Conservation (phyloP, 2,329 filamentous ascomycete species). For the Exophiala dermatitidis region DNA sequence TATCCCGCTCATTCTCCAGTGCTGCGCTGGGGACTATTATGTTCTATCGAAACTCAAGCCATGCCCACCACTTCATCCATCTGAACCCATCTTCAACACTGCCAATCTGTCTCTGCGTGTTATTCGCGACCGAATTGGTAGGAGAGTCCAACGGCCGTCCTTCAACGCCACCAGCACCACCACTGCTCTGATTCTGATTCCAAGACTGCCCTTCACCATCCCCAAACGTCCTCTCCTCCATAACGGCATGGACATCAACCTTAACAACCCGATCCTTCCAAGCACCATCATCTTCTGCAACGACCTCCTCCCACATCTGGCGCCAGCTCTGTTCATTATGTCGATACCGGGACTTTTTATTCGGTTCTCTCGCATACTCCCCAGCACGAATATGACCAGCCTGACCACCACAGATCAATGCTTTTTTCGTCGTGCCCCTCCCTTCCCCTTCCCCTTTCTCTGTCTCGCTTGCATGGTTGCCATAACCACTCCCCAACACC, state of each 20-base stretch:
- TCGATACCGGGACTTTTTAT: conserved; percentile 18
- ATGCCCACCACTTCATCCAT: conserved; percentile 25
- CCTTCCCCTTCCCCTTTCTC: not conserved
- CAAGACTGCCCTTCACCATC: not conserved
- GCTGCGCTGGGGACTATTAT: not conserved
- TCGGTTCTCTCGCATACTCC: conserved; percentile 15
- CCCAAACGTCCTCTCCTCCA: conserved; percentile 3
- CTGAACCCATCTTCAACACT: conserved; percentile 15
- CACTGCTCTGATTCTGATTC: not conserved
- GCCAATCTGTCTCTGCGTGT: conserved; percentile 5
- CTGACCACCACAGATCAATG: conserved; percentile 27
- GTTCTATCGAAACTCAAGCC: conserved; percentile 21
- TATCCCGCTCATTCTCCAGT: not conserved
- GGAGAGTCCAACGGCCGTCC: not conserved
- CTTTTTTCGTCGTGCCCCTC: not conserved
- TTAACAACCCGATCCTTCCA: conserved; percentile 21
- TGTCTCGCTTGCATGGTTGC: not conserved
- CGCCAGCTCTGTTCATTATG: conserved; percentile 45
- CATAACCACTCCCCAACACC: not conserved
- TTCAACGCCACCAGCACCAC: not conserved
- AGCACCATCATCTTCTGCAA: conserved; percentile 28
- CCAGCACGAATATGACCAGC: conserved; percentile 21
- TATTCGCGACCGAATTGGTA: not conserved
- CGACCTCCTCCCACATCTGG: conserved; percentile 49
- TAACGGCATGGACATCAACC: conserved; percentile 20